These are phyloP conservation scores for Phytophthora syringae DNA, from an alignment of 352 stramenopile species.

Conservation along the genomic window DNA sequence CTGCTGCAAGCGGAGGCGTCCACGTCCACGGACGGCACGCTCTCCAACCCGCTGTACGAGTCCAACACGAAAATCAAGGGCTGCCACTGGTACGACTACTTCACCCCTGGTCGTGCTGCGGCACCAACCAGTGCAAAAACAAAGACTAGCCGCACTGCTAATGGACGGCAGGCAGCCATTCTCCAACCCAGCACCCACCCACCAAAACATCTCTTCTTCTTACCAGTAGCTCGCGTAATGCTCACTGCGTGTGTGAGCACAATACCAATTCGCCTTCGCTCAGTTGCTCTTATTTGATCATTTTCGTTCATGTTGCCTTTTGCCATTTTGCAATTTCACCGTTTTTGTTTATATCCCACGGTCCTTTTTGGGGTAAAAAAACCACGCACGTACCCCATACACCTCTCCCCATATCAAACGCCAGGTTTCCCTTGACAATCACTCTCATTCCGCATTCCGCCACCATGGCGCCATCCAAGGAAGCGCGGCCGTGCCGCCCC, in stretches of 20 bases:
- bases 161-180: not conserved
- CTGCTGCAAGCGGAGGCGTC: slow-evolving; percentile 13
- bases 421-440: not conserved
- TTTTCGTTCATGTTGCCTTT: too few relatives aligned
- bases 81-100: slow-evolving; percentile 32
- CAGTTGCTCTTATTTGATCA: too few relatives aligned
- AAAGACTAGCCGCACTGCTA: too few relatives aligned
- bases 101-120: slow-evolving; percentile 34
- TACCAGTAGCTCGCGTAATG: not conserved
- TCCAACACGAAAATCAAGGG: slow-evolving; percentile 25
- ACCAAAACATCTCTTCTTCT: not conserved
- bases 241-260: too few relatives aligned
- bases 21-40: slow-evolving; percentile 1
- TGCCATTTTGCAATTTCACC: too few relatives aligned
- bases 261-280: not conserved
- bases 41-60: slow-evolving; percentile 25
- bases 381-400: not conserved
- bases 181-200: slow-evolving; percentile 1
- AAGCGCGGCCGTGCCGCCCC: slow-evolving; percentile 24
- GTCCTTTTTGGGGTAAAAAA: not conserved
- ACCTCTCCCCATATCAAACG: not conserved
- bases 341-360: not conserved
- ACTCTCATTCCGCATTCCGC: slow-evolving; percentile 21
- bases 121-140: slow-evolving; percentile 24
- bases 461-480: slow-evolving; percentile 22